Evolutionary conservation across 192 early-diverging fungal species (phyloP).

Genomic region (Linderina pennispora): DNA sequence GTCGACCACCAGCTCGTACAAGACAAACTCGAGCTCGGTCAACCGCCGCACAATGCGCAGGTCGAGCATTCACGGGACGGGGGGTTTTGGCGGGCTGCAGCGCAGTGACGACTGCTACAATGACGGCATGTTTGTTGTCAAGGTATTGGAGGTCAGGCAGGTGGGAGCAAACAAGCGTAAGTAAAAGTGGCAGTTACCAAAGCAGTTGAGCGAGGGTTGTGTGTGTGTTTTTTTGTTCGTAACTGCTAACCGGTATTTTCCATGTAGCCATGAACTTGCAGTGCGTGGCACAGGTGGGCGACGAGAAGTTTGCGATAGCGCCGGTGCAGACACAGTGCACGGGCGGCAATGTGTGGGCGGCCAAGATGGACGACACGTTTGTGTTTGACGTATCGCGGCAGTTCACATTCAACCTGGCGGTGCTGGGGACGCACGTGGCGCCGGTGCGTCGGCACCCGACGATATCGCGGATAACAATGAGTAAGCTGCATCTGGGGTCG

Average conservation of each 20-base stretch:
- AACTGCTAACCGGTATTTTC: neutral
- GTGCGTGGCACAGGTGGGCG: constrained; percentile 39
- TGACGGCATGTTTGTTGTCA: constrained; percentile 41
- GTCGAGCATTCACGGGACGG: constrained; percentile 30
- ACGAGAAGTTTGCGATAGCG: constrained; percentile 41
- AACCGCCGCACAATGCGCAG: constrained; percentile 25
- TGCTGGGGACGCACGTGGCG: constrained; percentile 29
- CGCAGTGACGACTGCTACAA: constrained; percentile 1
- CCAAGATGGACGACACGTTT: constrained; percentile 45
- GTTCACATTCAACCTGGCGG: constrained; percentile 42
- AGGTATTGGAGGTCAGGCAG: constrained; percentile 39
- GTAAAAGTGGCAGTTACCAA: constrained; percentile 1
- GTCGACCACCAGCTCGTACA: constrained; percentile 32
- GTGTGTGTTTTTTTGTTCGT: neutral
- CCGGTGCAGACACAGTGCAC: constrained; percentile 28
- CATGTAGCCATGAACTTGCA: constrained; percentile 37
- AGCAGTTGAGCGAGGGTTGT: neutral
- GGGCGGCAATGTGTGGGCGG: constrained; percentile 32
- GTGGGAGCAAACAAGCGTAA: constrained; percentile 18
- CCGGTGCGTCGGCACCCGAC: constrained; percentile 5
- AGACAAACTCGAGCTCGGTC: constrained; percentile 42
- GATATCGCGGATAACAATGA: constrained; percentile 7
- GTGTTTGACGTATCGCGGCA: constrained; percentile 42
- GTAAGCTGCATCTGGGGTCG: constrained; percentile 20
- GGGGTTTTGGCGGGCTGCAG: neutral